Evolutionary conservation across 192 early-diverging fungal genomes (phyloP).

Genomic region (Backusella australiensis): DNA sequence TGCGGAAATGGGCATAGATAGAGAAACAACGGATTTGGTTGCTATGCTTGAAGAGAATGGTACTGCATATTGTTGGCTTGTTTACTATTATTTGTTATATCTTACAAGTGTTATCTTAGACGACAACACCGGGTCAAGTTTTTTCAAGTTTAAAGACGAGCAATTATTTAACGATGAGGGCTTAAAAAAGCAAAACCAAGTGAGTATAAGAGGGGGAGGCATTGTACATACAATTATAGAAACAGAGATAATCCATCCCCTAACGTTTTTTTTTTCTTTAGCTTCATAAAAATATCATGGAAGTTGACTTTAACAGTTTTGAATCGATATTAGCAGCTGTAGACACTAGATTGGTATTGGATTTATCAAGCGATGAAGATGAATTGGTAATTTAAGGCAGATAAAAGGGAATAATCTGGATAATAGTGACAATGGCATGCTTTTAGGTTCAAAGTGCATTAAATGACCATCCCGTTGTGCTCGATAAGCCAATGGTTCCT

Average conservation of each 20-base stretch:
- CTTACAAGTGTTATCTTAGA: not conserved
- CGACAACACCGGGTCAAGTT: slow-evolving; percentile 6
- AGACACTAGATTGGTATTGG: slow-evolving; percentile 10
- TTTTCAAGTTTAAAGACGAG: slow-evolving; percentile 38
- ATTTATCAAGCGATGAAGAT: slow-evolving; percentile 4
- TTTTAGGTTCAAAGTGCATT: slow-evolving; percentile 10
- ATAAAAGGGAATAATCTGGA: not conserved
- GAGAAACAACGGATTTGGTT: slow-evolving; percentile 34
- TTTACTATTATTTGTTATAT: not conserved
- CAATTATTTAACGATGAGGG: slow-evolving; percentile 15
- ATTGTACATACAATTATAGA: not conserved
- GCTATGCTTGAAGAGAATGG: slow-evolving; percentile 28
- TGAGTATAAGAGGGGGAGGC: not conserved
- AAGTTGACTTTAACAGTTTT: slow-evolving; percentile 19
- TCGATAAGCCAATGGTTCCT: slow-evolving; percentile 31
- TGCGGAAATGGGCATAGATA: slow-evolving; percentile 35
- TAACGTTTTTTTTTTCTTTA: not conserved
- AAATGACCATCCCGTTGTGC: not conserved
- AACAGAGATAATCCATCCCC: not conserved
- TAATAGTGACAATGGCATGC: too few relatives aligned
- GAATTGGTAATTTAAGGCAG: slow-evolving; percentile 6
- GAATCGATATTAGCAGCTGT: slow-evolving; percentile 4
- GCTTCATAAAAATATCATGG: slow-evolving; percentile 20
- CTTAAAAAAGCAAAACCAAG: not conserved
- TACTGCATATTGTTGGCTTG: not conserved